phyloP scores from a whole-genome alignment of 1,139 yeast species.

The Zygoascus hellenicus region DNA sequence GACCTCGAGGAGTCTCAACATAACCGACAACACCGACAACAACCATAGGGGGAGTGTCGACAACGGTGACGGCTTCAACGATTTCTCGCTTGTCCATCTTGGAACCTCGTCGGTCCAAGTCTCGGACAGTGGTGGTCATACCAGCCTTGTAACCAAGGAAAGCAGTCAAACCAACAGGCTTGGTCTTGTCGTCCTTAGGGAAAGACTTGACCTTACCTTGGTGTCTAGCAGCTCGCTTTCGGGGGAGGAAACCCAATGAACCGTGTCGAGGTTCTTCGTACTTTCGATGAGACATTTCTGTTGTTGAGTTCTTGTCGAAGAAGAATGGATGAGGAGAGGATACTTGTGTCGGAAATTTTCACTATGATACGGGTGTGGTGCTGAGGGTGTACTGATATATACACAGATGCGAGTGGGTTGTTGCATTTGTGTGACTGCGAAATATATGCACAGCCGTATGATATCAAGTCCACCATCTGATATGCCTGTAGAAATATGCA shows the following conservation, averaged over 20 bases:
- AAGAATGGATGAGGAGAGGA: conserved; percentile 14
- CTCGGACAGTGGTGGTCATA: conserved; percentile 99
- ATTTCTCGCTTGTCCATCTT: conserved; percentile 99
- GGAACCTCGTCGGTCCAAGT: conserved; percentile 99
- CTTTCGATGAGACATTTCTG: conserved; percentile 95
- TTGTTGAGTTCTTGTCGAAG: conserved; percentile 6
- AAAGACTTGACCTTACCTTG: conserved; percentile 98
- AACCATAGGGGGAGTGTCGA: conserved; percentile 98
- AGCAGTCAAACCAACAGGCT: conserved; percentile 99
- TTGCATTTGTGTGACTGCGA: too few species aligned
- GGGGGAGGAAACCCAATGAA: conserved; percentile 97
- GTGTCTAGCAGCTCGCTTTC: conserved; percentile 98
- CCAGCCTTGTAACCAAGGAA: conserved; percentile 99
- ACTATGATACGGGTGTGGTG: too few species aligned
- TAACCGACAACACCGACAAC: conserved; percentile 99
- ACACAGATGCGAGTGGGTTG: neutral
- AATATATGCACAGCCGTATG: too few species aligned
- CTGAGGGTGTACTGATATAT: too few species aligned
- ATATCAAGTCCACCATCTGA: too few species aligned
- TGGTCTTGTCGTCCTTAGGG: conserved; percentile 98
- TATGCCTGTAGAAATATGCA: too few species aligned
- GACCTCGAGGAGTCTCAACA: conserved; percentile 99
- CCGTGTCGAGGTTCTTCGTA: conserved; percentile 99
- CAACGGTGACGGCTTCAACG: conserved; percentile 98
- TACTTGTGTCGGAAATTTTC: conserved; percentile 9